These are phyloP conservation scores for Pleurotus citrinopileatus DNA, from an alignment of 768 basidiomycete species.

Conservation along the genomic window DNA sequence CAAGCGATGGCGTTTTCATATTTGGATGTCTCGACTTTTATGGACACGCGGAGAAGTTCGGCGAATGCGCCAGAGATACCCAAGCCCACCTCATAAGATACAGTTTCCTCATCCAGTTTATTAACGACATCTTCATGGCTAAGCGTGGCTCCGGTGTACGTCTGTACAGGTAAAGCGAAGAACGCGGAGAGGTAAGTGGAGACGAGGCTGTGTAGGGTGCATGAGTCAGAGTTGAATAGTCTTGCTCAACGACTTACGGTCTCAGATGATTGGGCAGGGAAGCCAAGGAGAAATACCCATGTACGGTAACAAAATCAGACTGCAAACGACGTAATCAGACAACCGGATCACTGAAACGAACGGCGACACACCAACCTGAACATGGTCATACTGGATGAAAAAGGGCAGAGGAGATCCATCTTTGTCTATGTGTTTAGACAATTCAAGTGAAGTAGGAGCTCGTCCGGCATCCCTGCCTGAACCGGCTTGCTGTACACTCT, in stretches of 20 bases:
- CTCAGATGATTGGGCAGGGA: constrained; percentile 71
- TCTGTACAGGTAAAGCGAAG: constrained; percentile 82
- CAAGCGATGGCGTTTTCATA: constrained; percentile 85
- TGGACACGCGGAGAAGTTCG: constrained; percentile 69
- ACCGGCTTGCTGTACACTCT: constrained; percentile 61
- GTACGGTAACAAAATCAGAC: constrained; percentile 90
- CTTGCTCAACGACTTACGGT: constrained; percentile 47
- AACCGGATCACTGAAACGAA: constrained; percentile 2
- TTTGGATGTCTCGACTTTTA: constrained; percentile 80
- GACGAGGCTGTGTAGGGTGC: constrained; percentile 52
- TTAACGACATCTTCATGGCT: constrained; percentile 90
- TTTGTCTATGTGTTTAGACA: constrained; percentile 60
- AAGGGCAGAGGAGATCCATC: constrained; percentile 76
- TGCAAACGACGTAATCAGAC: constrained; percentile 26
- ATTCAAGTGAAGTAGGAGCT: constrained; percentile 30
- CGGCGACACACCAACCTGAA: constrained; percentile 59
- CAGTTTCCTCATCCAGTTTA: constrained; percentile 86
- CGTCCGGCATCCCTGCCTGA: constrained; percentile 33
- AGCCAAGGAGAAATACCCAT: constrained; percentile 75
- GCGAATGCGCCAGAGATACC: constrained; percentile 66
- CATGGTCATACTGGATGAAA: constrained; percentile 93
- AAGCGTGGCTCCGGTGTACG: constrained; percentile 65
- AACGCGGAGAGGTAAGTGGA: constrained; percentile 78
- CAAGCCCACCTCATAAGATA: constrained; percentile 74
- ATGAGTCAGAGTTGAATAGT: neutral